These are phyloP conservation scores for Verbena officinalis DNA, from an alignment of 257 asterid genomes.

Conservation along the genomic window DNA sequence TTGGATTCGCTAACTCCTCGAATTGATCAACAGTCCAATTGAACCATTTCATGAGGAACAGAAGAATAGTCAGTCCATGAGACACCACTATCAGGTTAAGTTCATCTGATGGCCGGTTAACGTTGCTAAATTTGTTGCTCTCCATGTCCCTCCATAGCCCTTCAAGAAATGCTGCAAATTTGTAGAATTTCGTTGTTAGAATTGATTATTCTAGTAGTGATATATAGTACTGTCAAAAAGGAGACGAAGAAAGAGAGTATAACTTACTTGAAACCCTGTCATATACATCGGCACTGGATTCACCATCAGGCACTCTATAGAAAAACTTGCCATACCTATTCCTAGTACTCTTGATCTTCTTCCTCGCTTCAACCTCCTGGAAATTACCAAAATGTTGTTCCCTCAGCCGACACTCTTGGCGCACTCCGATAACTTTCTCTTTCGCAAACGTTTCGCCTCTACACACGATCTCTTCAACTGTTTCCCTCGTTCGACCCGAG, in stretches of 20 bases:
- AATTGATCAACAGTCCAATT: conserved; percentile 68
- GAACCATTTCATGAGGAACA: conserved; percentile 76
- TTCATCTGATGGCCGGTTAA: conserved; percentile 23
- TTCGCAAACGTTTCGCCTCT: conserved; percentile 37
- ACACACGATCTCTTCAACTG: conserved; percentile 40
- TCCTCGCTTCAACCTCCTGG: conserved; percentile 54
- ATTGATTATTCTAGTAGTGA: no score
- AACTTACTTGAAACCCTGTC: conserved; percentile 71
- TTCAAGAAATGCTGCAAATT: conserved; percentile 53
- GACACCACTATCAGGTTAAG: conserved; percentile 54
- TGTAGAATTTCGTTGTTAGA: no score
- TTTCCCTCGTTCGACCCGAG: conserved; percentile 40
- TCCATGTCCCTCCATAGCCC: conserved; percentile 66
- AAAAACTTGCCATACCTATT: conserved; percentile 61
- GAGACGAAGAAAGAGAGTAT: not conserved
- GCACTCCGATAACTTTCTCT: conserved; percentile 46
- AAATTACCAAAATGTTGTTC: conserved; percentile 78
- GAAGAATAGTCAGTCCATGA: conserved; percentile 62
- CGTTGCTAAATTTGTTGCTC: conserved; percentile 27
- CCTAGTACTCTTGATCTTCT: conserved; percentile 46
- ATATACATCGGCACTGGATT: conserved; percentile 69
- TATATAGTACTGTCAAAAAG: no score
- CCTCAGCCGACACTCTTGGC: conserved; percentile 64
- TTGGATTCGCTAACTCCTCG: conserved; percentile 52
- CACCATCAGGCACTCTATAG: conserved; percentile 72